Base-by-base conservation (phyloP, 805 yeast genomes). In the Myxozyma neotropica region DNA sequence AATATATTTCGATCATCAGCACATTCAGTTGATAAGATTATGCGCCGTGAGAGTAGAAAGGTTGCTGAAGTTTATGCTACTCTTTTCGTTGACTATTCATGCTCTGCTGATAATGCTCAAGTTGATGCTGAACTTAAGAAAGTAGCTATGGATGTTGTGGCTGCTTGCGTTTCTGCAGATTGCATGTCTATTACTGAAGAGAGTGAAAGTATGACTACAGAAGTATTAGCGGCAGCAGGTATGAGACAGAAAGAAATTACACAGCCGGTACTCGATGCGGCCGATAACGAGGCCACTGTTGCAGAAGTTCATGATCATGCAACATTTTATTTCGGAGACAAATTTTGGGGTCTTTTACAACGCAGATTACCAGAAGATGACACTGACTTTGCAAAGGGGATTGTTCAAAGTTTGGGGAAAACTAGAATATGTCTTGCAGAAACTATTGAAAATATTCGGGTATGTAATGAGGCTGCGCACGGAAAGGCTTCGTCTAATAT, bases 1-100 rank as follows among this genome's bases (percentile, higher is more conserved):
- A 53, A 40, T n/a, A 31, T 23, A 2, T 47, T 55, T 4, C 40
- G 42, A 1, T 6, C 49, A 4, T 12, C 40, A 3, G n/a, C n/a
- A 19, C 40, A 48, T 24, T 49, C 63, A 1, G 63, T 67, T 50
- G 55, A 57, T 61, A 33, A 56, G 43, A 33, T 59, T 46, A 38
- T 64, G 63, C 40, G 51, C 21, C 52, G 54, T 8, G 86, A 82
- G 56, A 74, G 80, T 2, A 71, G 88, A 61, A 74, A 77, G 0
- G 70, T 81, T 2, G 71, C 83, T 2, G 84, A 82, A 60, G 74
- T 75, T 36, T 76, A 78, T 55, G 70, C 80, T 1, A 75, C 72
- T 1, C 39, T 67, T 10, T 68, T 77, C n/a, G 44, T 70, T 15
- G 52, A 55, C 17, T 61, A 67, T 26, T 71, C 74, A 8, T 19